Evolutionary conservation across 2,329 filamentous ascomycete species (phyloP).

Genomic region (Chaetothyriales sp.): DNA sequence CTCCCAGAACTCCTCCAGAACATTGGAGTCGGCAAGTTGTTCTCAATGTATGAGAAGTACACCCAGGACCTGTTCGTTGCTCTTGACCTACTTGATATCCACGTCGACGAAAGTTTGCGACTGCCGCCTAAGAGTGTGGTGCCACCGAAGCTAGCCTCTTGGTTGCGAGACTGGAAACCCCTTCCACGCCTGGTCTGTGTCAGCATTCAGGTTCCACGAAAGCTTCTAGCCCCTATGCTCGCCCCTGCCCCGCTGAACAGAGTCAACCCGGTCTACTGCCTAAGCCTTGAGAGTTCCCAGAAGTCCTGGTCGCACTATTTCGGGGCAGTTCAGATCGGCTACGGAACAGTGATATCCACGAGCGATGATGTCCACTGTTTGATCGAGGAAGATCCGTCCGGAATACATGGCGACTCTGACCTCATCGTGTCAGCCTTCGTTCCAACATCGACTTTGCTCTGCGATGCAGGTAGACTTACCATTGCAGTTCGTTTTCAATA

Average conservation of each 20-base stretch:
- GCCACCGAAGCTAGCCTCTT: neutral
- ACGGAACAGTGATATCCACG: neutral
- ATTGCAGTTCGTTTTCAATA: neutral
- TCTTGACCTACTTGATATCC: conserved; percentile 18
- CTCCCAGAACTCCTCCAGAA: conserved; percentile 5
- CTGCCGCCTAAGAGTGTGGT: neutral
- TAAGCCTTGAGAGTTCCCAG: conserved; percentile 3
- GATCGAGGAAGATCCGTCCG: neutral
- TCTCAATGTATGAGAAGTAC: conserved; percentile 15
- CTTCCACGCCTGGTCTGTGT: conserved; percentile 10
- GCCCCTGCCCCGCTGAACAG: conserved; percentile 3
- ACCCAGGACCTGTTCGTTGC: conserved; percentile 21
- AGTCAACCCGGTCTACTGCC: conserved; percentile 8
- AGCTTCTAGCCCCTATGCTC: conserved; percentile 6
- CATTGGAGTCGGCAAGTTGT: conserved; percentile 10
- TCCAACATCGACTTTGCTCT: neutral
- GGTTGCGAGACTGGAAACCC: conserved; percentile 11
- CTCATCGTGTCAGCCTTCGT: neutral
- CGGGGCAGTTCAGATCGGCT: neutral
- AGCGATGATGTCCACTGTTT: neutral
- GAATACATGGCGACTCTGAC: neutral
- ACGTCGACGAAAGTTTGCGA: conserved; percentile 2
- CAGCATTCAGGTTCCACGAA: conserved; percentile 12
- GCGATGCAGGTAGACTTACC: neutral
- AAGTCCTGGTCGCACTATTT: neutral